Evolutionary conservation across 768 basidiomycete species (phyloP), one percentile per base, ranked within the genome.

Genomic region (Suillus luteus): DNA sequence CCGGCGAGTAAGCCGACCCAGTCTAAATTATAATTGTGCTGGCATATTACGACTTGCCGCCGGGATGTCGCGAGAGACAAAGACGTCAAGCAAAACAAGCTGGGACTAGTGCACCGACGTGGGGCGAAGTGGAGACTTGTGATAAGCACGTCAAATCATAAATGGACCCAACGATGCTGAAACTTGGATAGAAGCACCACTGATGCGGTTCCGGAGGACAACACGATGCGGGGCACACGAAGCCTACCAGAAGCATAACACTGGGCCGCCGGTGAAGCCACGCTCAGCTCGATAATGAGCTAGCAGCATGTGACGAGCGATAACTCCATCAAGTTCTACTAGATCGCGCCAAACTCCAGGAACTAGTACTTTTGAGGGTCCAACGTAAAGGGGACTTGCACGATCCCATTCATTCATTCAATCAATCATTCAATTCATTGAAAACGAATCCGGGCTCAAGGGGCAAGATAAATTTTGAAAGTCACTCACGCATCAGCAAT

Each of bases 401-500:
- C 8, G 14, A 58, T 27, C 22, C 12, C 57, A 58, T 58, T 58
- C 57, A 58, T 58, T 58, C 38, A 41, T 31, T 19, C 51, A 33
- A 27, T 19, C 57, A 58, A 41, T 58, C 31, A 31, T 31, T 31
- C 40, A 41, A 35, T 41, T 40, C 41, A 58, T 41, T 5, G 55
- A 40, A 17, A 40, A 57, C 22, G 14, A 24, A 22, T 31, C 57
- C 24, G 41, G 12, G 40, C 27, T 31, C 57, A 41, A 40, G 27
- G 59, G 44, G 14, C 10, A 46, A 61, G 27, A 33, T 7, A 37
- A 46, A 62, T 1, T 51, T 51, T 27, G 33, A 27, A 31, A 38
- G 19, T 24, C 14, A 83, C 88, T 74, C 71, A 92, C 90, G 83
- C 83, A 77, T 95, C 94, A 38, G 92, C 92, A 66, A 94, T 83